phyloP scores from a whole-genome alignment of 768 basidiomycete species.

The Lentinula sp. region DNA sequence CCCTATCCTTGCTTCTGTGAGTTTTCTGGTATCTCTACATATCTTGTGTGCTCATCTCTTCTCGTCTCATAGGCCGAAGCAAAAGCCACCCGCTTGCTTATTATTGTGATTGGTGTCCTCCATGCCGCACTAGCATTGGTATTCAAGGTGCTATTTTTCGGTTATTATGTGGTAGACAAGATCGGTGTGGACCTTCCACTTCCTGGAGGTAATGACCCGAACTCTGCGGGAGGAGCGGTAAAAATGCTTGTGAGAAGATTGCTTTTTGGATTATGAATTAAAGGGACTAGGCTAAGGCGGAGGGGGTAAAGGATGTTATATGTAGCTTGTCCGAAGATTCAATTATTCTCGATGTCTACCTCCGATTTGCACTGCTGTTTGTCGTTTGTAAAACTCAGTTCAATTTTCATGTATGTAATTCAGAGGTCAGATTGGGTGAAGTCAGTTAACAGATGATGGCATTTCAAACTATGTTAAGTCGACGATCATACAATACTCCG shows the following conservation, averaged over 20 bases:
- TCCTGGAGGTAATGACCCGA: constrained; percentile 32
- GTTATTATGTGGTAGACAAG: constrained; percentile 41
- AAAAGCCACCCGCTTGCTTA: constrained; percentile 78
- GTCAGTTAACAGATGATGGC: neutral
- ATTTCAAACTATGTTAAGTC: neutral
- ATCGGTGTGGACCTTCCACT: constrained; percentile 35
- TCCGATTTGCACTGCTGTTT: no score
- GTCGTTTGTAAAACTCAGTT: no score
- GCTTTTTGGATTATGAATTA: neutral
- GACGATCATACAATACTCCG: neutral
- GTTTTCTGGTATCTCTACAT: constrained; percentile 19
- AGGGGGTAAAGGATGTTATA: no score
- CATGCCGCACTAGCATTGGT: constrained; percentile 79
- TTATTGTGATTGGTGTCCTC: constrained; percentile 66
- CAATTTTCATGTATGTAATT: no score
- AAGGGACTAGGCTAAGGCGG: no score
- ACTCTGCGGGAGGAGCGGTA: constrained; percentile 10
- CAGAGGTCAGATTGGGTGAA: no score
- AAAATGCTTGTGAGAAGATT: constrained; percentile 1
- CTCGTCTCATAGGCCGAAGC: constrained; percentile 61
- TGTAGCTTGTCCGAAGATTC: no score
- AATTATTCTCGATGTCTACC: no score
- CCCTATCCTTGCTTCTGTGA: constrained; percentile 78
- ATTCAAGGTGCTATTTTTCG: constrained; percentile 75
- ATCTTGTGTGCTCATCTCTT: neutral